Base-by-base conservation (phyloP, 306 rosid species). In the Rosa chinensis region DNA sequence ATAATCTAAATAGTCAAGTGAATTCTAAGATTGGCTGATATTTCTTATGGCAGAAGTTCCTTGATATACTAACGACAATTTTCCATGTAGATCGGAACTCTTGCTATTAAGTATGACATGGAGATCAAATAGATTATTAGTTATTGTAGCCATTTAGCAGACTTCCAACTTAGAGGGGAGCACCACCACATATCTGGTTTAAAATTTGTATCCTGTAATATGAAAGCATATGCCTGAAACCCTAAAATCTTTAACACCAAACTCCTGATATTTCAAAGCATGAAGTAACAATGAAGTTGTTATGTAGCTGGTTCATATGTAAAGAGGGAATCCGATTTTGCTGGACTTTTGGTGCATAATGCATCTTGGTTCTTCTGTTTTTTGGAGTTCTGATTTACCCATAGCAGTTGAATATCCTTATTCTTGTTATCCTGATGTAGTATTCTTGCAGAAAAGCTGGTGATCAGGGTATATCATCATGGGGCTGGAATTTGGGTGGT, bases 401-500 rank as follows among this genome's bases (percentile, higher is more conserved):
- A n/a, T 75, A 42, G 55, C 80, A 43, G 49, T 77, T 73, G 64
- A 61, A 43, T 58, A 70, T 32, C 28, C 18, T 28, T 62, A 69
- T 23, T 50, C 68, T 78, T 73, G 74, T 61, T 78, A 71, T 58
- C 13, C 21, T 82, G 10, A 58, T 18, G 71, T 73, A 40, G 37
- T 12, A 80, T 73, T 48, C 73, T 82, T 81, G 85, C 81, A 91
- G 81, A 89, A 95, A 88, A 85, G 86, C 84, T 59, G 88, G 83
- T 84, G 99, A 95, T 78, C 88, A 89, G 77, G 99, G 99, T 74
- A 84, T 91, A 86, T 91, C 99, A 32, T 95, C 99, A 17, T 95
- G 99, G 99, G 98, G 98, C 63, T 95, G 99, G 99, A 95, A 95
- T 87, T 90, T 95, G 69, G 87, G 56, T 79, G 99, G 99, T 37